Base-by-base conservation (phyloP, 148 eudicot genomes). In the Rhododendron williamsianum region DNA sequence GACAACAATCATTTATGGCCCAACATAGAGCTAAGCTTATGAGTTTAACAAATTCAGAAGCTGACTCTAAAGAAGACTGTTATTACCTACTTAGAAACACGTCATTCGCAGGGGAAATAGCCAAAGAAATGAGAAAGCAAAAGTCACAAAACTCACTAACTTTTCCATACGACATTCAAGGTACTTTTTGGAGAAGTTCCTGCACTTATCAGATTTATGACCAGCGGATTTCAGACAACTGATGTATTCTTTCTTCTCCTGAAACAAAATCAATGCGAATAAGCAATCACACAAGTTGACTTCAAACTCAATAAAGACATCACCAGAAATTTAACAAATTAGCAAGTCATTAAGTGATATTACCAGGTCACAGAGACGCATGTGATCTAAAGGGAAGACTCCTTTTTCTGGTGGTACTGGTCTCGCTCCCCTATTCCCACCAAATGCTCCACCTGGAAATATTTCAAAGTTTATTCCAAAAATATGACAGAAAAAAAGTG, bases 361-460 rank as follows among this genome's bases (percentile, higher is more conserved):
- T 94, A 96, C 99, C 97, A 90, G 86, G 84, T 95, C 99, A 82
- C 99, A 96, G 82, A 94, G 91, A 89, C 95, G 99, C 94, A 91
- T 88, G 90, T 95, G 98, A 88, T 96, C 99, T 88, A 96, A 88
- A 74, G 99, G 99, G 84, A 96, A 96, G 36, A 96, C 96, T 84
- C 99, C 99, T 85, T 96, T 96, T 86, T 96, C 99, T n/a, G 98
- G 98, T 80, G 99, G 99, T 36, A 96, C 94, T 60, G 97, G 99
- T 67, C 97, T 91, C 33, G 88, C 92, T 48, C 99, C 99, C 90
- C 99, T 88, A 65, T 91, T 88, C 81, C 99, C 99, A 67, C 98
- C 99, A 90, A 95, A 95, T 51, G 97, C 91, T 85, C 99, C 99
- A 65, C 98, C 99, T 95, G 63, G 83, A 84, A 19, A 81, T 33